phyloP scores from a whole-genome alignment of 177 flowering plant genomes.

The Vitis hybrid region DNA sequence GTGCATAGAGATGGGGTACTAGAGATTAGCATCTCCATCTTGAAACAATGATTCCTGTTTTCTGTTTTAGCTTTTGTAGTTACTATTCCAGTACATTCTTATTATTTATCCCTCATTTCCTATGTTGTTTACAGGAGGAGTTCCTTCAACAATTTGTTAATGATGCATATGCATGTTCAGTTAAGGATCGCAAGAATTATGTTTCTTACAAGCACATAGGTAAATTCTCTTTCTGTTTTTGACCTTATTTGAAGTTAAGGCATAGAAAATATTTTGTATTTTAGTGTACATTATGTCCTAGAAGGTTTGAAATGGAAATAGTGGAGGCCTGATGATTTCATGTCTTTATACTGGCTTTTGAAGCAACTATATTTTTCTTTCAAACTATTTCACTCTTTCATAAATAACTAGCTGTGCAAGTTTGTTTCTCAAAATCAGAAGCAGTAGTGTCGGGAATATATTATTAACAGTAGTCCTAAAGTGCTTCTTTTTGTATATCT shows the following conservation, averaged over 20 bases:
- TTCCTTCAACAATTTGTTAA: constrained; percentile 43
- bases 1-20: too few relatives aligned
- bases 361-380: too few relatives aligned
- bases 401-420: too few relatives aligned
- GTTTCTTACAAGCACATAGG: constrained; percentile 50
- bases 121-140: constrained; percentile 40
- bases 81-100: not conserved
- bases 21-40: too few relatives aligned
- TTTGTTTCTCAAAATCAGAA: too few relatives aligned
- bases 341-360: too few relatives aligned
- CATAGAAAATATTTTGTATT: too few relatives aligned
- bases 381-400: too few relatives aligned
- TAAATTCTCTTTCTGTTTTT: constrained; percentile 22
- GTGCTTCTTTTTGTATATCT: constrained; percentile 4
- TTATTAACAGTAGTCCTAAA: not conserved
- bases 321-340: too few relatives aligned
- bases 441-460: not conserved
- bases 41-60: not conserved
- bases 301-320: too few relatives aligned
- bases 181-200: constrained; percentile 37
- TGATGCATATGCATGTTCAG: constrained; percentile 37
- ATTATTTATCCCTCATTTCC: not conserved
- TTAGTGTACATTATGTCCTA: too few relatives aligned
- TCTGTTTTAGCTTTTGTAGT: not conserved
- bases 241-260: not conserved